These are phyloP conservation scores for Termitomyces sp. DNA, from an alignment of 768 basidiomycete genomes.

Conservation along the genomic window DNA sequence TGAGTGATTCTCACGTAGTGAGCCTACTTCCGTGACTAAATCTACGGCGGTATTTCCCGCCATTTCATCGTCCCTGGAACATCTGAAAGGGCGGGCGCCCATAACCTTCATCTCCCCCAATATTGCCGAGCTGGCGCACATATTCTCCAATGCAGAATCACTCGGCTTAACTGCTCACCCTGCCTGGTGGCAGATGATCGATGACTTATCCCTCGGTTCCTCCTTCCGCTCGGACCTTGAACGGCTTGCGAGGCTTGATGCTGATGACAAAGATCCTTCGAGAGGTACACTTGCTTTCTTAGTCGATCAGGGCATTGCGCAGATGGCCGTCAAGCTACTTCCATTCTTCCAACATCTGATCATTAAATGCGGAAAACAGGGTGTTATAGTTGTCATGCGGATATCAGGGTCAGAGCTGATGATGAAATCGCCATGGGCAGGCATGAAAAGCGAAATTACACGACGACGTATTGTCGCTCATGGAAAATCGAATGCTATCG, in stretches of 20 bases:
- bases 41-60: slow-evolving; percentile 65
- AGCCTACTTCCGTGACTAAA: slow-evolving; percentile 91
- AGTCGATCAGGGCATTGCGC: slow-evolving; percentile 62
- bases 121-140: slow-evolving; percentile 61
- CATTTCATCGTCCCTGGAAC: slow-evolving; percentile 32
- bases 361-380: slow-evolving; percentile 77
- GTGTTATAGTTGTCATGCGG: slow-evolving; percentile 60
- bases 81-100: slow-evolving; percentile 27
- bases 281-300: slow-evolving; percentile 56
- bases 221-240: slow-evolving; percentile 64
- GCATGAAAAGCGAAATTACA: slow-evolving; percentile 38
- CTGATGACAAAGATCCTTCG: slow-evolving; percentile 31
- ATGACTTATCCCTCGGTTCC: slow-evolving; percentile 59
- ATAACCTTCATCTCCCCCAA: slow-evolving; percentile 84
- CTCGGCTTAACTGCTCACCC: slow-evolving; percentile 46
- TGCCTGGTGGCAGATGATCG: slow-evolving; percentile 61
- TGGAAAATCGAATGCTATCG: slow-evolving; percentile 32
- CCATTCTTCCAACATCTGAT: slow-evolving; percentile 82
- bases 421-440: slow-evolving; percentile 42
- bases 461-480: slow-evolving; percentile 47
- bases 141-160: slow-evolving; percentile 41
- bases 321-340: slow-evolving; percentile 77
- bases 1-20: slow-evolving; percentile 35
- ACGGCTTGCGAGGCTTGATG: slow-evolving; percentile 44
- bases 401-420: slow-evolving; percentile 29